These are phyloP conservation scores for Neurospora sp. DNA, from an alignment of 495 filamentous ascomycete genomes.

Conservation along the genomic window DNA sequence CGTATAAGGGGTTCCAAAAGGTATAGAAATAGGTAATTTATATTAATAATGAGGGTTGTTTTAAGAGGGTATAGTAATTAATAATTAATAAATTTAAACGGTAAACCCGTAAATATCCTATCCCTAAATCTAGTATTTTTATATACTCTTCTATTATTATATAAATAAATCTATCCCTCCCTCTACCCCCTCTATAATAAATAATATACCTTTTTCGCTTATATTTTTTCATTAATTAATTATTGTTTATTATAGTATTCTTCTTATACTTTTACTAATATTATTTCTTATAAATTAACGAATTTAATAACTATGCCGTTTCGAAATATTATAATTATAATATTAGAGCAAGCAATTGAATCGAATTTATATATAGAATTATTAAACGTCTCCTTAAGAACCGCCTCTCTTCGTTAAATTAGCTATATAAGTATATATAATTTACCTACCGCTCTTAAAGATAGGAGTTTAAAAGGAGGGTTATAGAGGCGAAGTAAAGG, in stretches of 20 bases:
- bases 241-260: not conserved
- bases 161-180: too few species aligned
- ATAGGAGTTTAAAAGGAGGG: not conserved
- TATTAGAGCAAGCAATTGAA: not conserved
- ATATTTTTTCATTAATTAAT: too few species aligned
- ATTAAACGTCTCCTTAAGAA: not conserved
- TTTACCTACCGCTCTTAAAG: not conserved
- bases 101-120: too few species aligned
- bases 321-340: not conserved
- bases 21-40: too few species aligned
- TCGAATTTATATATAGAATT: not conserved
- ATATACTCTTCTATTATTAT: too few species aligned
- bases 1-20: too few species aligned
- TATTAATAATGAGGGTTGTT: too few species aligned
- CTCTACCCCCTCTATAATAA: too few species aligned
- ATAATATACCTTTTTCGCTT: too few species aligned
- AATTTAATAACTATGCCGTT: not conserved
- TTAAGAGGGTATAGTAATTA: too few species aligned
- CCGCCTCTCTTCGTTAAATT: not conserved
- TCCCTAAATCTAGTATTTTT: too few species aligned
- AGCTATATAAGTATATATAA: not conserved
- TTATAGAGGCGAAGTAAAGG: not conserved
- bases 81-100: too few species aligned
- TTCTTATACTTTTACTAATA: not conserved
- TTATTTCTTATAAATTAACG: not conserved